phyloP scores from a whole-genome alignment of 768 basidiomycete genomes.

The Lentinula detonsa region DNA sequence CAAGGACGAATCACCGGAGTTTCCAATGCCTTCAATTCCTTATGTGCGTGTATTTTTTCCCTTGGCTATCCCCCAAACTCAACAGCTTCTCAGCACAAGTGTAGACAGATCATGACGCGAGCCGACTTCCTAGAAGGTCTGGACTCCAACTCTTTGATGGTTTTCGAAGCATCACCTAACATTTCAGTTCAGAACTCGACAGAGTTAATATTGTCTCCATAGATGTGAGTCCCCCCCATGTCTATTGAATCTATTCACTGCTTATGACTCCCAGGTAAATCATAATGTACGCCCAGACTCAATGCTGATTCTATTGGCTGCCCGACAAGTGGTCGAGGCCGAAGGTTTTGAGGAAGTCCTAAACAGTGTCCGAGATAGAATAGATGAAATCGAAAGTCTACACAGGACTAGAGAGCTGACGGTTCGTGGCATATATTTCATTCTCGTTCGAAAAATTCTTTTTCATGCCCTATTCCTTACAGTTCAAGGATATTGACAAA shows the following conservation, averaged over 20 bases:
- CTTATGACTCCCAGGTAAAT: conserved; percentile 42
- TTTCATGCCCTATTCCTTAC: conserved; percentile 1
- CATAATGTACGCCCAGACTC: conserved; percentile 81
- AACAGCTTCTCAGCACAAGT: conserved; percentile 42
- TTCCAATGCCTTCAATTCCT: conserved; percentile 58
- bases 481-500: conserved; percentile 36
- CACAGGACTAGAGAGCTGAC: conserved; percentile 75
- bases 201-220: conserved; percentile 70
- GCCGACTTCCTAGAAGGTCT: conserved; percentile 76
- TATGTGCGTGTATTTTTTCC: conserved; percentile 34
- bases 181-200: conserved; percentile 45
- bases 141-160: conserved; percentile 6
- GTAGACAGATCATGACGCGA: conserved; percentile 78
- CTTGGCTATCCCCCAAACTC: neutral
- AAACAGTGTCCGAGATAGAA: conserved; percentile 64
- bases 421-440: conserved; percentile 29
- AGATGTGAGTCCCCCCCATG: conserved; percentile 43
- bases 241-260: neutral
- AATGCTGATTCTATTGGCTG: conserved; percentile 67
- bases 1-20: conserved; percentile 23
- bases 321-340: conserved; percentile 62
- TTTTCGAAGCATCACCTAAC: too few relatives aligned
- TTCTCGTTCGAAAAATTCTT: neutral
- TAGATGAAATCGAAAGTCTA: conserved; percentile 84
- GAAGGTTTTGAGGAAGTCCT: conserved; percentile 78